phyloP scores from a whole-genome alignment of 1,284 basidiomycete species.

The Wallemia hederae region DNA sequence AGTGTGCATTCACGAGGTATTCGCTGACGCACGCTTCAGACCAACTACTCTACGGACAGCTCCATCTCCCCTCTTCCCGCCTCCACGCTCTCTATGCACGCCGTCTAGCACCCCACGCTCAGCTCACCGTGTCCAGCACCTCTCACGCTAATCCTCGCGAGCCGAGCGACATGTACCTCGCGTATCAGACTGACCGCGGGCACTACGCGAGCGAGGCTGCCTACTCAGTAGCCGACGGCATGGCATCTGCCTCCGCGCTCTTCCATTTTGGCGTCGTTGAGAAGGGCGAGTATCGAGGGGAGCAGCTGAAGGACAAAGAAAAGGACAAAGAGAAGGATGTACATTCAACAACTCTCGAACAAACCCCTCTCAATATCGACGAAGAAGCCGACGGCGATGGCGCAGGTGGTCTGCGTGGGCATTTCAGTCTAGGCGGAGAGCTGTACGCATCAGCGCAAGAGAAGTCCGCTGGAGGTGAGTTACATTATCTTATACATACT shows the following conservation, averaged over 20 bases:
- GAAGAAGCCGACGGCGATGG: slow-evolving; percentile 52
- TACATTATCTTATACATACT: not conserved
- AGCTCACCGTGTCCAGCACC: slow-evolving; percentile 15
- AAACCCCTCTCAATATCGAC: slow-evolving; percentile 17
- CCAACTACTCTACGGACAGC: slow-evolving; percentile 67
- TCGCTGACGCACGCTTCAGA: slow-evolving; percentile 23
- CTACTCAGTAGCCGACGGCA: not conserved
- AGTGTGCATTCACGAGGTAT: slow-evolving; percentile 44
- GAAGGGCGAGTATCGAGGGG: not conserved
- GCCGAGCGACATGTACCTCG: not conserved
- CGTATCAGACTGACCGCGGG: not conserved
- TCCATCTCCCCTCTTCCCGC: slow-evolving; percentile 64
- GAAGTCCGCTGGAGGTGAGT: slow-evolving; percentile 62
- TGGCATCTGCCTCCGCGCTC: not conserved
- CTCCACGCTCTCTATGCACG: slow-evolving; percentile 70
- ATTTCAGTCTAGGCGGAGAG: slow-evolving; percentile 75
- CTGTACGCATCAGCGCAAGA: slow-evolving; percentile 79
- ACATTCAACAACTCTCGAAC: too few species aligned
- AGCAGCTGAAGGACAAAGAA: not conserved
- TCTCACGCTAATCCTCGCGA: slow-evolving; percentile 8
- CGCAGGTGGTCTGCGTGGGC: slow-evolving; percentile 48
- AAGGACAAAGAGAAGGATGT: not conserved
- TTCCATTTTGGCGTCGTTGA: not conserved
- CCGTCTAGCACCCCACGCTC: slow-evolving; percentile 25
- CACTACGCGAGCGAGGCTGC: not conserved